phyloP scores from a whole-genome alignment of 768 basidiomycete genomes.

The Termitomyces titanicus region DNA sequence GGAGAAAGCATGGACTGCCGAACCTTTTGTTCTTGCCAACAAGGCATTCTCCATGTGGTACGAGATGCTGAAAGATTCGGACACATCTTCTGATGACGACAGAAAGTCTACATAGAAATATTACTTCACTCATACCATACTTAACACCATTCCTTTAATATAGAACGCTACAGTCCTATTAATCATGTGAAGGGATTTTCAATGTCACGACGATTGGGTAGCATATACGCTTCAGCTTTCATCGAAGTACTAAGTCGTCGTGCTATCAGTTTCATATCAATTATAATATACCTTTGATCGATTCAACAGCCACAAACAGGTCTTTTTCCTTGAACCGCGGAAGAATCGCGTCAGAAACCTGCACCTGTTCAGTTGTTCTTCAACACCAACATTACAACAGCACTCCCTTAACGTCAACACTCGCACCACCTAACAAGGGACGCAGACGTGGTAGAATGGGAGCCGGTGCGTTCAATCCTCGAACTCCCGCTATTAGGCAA shows the following conservation, averaged over 20 bases:
- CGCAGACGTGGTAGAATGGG: conserved; percentile 2
- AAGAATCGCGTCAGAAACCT: too few species aligned
- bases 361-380: neutral
- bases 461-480: conserved; percentile 1
- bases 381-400: neutral
- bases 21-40: conserved; percentile 51
- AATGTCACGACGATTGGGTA: too few species aligned
- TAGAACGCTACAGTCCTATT: neutral
- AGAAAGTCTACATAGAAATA: conserved; percentile 20
- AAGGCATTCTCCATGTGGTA: conserved; percentile 37
- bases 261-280: too few species aligned
- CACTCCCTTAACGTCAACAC: neutral
- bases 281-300: too few species aligned
- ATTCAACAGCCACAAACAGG: conserved; percentile 3
- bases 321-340: too few species aligned
- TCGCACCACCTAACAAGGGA: neutral
- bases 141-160: neutral
- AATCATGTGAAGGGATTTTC: neutral
- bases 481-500: neutral
- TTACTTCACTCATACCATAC: neutral
- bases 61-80: conserved; percentile 44
- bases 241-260: too few species aligned
- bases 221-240: too few species aligned
- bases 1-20: conserved; percentile 61
- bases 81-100: conserved; percentile 35